phyloP scores from a whole-genome alignment of 352 stramenopile genomes.

The Phytophthora rubi region DNA sequence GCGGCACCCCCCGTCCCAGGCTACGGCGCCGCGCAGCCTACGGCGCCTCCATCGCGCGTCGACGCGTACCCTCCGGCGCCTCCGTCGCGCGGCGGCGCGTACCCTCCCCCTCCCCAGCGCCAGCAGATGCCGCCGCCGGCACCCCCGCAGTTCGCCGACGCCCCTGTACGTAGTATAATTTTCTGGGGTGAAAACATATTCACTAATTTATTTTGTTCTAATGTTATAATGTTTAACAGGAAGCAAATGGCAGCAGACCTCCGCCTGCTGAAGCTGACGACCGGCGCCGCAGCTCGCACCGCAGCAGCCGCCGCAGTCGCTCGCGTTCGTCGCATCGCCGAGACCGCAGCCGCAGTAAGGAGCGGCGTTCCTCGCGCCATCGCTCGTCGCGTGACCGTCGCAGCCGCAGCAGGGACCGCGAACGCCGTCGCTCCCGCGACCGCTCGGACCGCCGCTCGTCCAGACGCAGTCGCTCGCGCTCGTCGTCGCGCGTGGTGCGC shows the following conservation, averaged over 20 bases:
- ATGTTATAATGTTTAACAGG: conserved; percentile 15
- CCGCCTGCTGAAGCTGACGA: conserved; percentile 21
- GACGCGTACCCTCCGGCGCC: conserved; percentile 24
- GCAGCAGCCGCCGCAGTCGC: conserved; percentile 49
- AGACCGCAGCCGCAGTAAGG: conserved; percentile 43
- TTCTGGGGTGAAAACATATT: no score
- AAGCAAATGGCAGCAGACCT: conserved; percentile 23
- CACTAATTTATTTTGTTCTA: no score
- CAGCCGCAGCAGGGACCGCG: conserved; percentile 49
- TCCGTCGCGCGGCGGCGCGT: no score
- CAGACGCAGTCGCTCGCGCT: conserved; percentile 52
- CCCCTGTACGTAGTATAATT: conserved; percentile 43
- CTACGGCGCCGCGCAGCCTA: not conserved
- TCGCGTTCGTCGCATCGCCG: conserved; percentile 50
- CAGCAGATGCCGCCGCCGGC: conserved; percentile 32
- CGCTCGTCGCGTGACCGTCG: conserved; percentile 50
- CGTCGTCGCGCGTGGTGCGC: conserved; percentile 52
- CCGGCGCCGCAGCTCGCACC: conserved; percentile 39
- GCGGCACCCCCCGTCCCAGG: conserved; percentile 16
- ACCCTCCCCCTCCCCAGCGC: not conserved
- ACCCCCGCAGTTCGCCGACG: conserved; percentile 68
- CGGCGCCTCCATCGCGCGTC: conserved; percentile 23
- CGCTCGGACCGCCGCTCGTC: conserved; percentile 50
- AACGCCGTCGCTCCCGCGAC: conserved; percentile 40
- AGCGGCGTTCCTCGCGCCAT: conserved; percentile 48